These are phyloP conservation scores for Phylloporus rhodoxanthus DNA, from an alignment of 768 basidiomycete genomes.

Conservation along the genomic window DNA sequence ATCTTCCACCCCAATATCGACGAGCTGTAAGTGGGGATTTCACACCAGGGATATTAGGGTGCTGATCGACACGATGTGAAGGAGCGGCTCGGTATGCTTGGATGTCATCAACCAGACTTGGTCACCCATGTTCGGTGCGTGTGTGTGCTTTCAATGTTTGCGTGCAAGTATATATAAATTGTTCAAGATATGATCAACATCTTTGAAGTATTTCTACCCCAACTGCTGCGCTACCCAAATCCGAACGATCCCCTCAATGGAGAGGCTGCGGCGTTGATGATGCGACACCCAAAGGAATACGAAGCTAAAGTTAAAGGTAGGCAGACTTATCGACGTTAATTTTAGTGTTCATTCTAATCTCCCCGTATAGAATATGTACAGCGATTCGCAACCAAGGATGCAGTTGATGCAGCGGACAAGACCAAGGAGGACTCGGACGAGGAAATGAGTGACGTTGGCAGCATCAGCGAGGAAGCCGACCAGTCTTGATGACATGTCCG, in stretches of 20 bases:
- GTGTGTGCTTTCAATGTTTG: neutral
- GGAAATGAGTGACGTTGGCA: constrained; percentile 84
- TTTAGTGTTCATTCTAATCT: constrained; percentile 1
- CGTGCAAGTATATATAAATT: constrained; percentile 2
- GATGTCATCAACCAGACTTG: constrained; percentile 99
- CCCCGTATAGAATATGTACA: constrained; percentile 82
- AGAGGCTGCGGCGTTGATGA: constrained; percentile 93
- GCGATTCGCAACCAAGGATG: constrained; percentile 87
- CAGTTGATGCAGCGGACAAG: constrained; percentile 66
- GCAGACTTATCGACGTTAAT: constrained; percentile 12
- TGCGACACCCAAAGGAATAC: constrained; percentile 97
- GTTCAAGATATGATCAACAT: constrained; percentile 95
- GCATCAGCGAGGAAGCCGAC: constrained; percentile 60
- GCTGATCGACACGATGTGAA: constrained; percentile 28
- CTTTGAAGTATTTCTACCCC: constrained; percentile 96
- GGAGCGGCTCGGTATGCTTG: constrained; percentile 95
- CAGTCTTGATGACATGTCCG: constrained; percentile 31
- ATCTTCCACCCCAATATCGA: constrained; percentile 99
- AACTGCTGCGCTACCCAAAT: constrained; percentile 95
- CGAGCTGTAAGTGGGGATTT: constrained; percentile 68
- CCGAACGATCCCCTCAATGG: constrained; percentile 97
- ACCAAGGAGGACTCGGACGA: constrained; percentile 67
- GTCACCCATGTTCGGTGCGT: constrained; percentile 99
- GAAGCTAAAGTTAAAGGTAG: constrained; percentile 88
- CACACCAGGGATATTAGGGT: constrained; percentile 1